Evolutionary conservation across 495 filamentous ascomycete species (phyloP), one percentile per base, ranked within the genome.

Genomic region (Apiosordaria backusii): DNA sequence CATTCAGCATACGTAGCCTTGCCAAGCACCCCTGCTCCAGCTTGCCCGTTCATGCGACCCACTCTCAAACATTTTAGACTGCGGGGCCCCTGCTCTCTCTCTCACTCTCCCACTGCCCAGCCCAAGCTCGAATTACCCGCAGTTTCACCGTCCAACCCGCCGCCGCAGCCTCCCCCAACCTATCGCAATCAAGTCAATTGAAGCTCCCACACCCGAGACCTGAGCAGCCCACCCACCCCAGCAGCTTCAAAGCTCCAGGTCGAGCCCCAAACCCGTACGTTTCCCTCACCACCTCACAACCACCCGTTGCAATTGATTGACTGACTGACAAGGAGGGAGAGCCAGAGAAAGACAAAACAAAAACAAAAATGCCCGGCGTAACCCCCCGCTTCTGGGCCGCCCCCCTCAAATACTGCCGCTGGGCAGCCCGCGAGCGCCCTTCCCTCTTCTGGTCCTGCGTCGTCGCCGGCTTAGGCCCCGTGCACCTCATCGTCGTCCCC

Each of bases 391-490:
- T 99, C 88, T 97, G 88, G 86, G 82, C 84, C 50, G 80, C 83
- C 57, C 95, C 95, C 59, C 70, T 96, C 71, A 86, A 87, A 61
- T 98, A 96, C 87, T 72, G 90, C 58, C 89, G 88, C 77, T 99
- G 92, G 89, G 86, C 93, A 9, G 85, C 91, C 3, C 89, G 91
- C 77, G 87, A 93, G 75, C 88, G 88, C 74, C 95, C 96, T 26
- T 92, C 92, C 50, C 87, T 90, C 77, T 96, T 97, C 86, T 97
- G 85, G 81, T 90, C 91, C 65, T 79, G 90, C 64, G 67, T 90
- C 64, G 81, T 98, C 62, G 95, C 90, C 64, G 74, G 75, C 62
- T 69, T 86, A 22, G 93, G 93, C 2, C 95, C 94, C 29, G 77
- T 90, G 58, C 77, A 84, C 24, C 76, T 96, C 22, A 66, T 89